These are phyloP conservation scores for Scleroderma citrinum DNA, from an alignment of 768 basidiomycete genomes.

Conservation along the genomic window DNA sequence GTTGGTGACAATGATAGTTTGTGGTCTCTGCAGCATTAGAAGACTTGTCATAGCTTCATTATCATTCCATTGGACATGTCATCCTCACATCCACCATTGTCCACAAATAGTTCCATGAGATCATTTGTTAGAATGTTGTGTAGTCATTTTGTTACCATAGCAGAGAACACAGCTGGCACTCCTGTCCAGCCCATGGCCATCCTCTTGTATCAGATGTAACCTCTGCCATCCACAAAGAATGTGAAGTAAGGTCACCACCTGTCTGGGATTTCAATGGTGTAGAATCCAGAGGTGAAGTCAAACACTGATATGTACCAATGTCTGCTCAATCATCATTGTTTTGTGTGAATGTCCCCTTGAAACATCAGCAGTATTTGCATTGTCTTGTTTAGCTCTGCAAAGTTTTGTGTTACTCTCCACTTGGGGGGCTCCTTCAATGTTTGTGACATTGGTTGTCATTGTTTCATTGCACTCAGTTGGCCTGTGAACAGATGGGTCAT, in stretches of 20 bases:
- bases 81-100: conserved; percentile 32
- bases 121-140: conserved; percentile 10
- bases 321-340: conserved; percentile 9
- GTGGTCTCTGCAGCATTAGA: too few species aligned
- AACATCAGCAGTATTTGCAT: conserved; percentile 15
- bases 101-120: too few species aligned
- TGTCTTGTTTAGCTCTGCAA: too few species aligned
- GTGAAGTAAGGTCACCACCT: conserved; percentile 11
- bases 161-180: conserved; percentile 11
- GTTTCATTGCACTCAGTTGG: too few species aligned
- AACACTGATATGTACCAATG: too few species aligned
- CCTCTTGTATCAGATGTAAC: conserved; percentile 13
- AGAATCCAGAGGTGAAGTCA: too few species aligned
- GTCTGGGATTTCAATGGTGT: too few species aligned
- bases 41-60: too few species aligned
- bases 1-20: not conserved
- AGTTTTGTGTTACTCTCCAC: conserved; percentile 10
- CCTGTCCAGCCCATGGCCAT: conserved; percentile 24
- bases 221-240: conserved; percentile 20
- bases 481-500: not conserved
- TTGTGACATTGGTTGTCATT: too few species aligned
- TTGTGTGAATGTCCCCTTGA: conserved; percentile 18
- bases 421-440: not conserved
- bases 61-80: not conserved
- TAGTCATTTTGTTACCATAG: conserved; percentile 1